These are phyloP conservation scores for Lanzia echinophila DNA, from an alignment of 2,329 filamentous ascomycete species.

Conservation along the genomic window DNA sequence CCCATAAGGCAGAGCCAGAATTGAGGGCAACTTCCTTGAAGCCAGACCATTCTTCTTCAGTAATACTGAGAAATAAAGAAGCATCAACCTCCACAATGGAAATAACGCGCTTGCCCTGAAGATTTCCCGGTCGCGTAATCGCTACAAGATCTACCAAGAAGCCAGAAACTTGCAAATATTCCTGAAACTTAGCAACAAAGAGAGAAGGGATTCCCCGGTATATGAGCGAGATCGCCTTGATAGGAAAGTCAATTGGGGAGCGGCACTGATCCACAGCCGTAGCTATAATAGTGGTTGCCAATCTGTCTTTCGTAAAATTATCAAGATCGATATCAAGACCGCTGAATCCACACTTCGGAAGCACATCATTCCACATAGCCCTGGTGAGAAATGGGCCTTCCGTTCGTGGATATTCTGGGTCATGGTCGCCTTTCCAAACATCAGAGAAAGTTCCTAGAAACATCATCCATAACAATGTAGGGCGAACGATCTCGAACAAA, in stretches of 20 bases:
- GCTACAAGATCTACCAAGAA: not conserved
- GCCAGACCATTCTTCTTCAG: not conserved
- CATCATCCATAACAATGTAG: not conserved
- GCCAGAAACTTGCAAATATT: not conserved
- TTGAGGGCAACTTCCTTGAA: constrained; percentile 32
- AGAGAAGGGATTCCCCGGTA: not conserved
- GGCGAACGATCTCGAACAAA: constrained; percentile 19
- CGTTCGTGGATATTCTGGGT: not conserved
- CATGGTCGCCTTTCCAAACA: not conserved
- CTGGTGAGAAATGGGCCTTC: not conserved
- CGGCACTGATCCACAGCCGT: not conserved
- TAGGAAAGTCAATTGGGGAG: not conserved
- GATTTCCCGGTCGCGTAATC: not conserved
- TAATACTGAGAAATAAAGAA: not conserved
- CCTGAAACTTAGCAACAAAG: not conserved
- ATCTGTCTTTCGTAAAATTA: not conserved
- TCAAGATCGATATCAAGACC: not conserved
- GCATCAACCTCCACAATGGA: not conserved
- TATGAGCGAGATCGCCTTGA: not conserved
- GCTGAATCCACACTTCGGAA: not conserved
- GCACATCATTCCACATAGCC: not conserved
- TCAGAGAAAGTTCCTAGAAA: not conserved
- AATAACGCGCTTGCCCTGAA: not conserved
- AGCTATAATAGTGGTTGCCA: not conserved
- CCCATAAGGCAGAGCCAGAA: constrained; percentile 41